phyloP scores from a whole-genome alignment of 2,329 filamentous ascomycete genomes.

The Metarhizium brunneum region DNA sequence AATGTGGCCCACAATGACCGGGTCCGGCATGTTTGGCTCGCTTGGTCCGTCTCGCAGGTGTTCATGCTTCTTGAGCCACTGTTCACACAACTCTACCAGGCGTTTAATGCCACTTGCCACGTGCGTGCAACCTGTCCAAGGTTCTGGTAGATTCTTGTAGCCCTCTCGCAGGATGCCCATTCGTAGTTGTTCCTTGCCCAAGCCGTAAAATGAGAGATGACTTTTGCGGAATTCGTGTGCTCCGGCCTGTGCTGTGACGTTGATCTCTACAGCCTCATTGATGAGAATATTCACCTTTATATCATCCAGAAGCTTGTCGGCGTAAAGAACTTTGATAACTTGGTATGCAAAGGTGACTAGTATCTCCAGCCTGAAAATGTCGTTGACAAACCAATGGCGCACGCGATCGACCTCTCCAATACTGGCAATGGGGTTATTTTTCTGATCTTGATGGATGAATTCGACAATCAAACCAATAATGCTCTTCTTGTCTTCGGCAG shows the following conservation, averaged over 20 bases:
- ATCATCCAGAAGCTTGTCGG: conserved; percentile 48
- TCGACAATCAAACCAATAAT: conserved; percentile 67
- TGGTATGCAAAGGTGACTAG: conserved; percentile 74
- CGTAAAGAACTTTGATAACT: conserved; percentile 63
- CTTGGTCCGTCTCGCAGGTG: conserved; percentile 21
- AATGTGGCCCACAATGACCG: conserved; percentile 33
- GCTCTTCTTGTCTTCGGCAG: conserved; percentile 54
- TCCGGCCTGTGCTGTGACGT: conserved; percentile 44
- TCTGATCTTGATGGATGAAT: conserved; percentile 67
- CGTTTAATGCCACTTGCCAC: conserved; percentile 54
- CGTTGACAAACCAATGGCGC: conserved; percentile 78
- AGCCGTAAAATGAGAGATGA: conserved; percentile 63
- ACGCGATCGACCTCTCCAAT: conserved; percentile 68
- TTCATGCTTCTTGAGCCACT: conserved; percentile 43
- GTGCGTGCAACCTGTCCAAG: conserved; percentile 72
- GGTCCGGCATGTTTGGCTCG: conserved; percentile 24
- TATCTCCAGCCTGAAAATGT: conserved; percentile 61
- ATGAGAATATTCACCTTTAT: conserved; percentile 44
- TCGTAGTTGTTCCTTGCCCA: conserved; percentile 56
- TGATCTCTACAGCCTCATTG: conserved; percentile 57
- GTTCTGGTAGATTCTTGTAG: conserved; percentile 63
- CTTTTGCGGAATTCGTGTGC: conserved; percentile 66
- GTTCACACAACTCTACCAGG: conserved; percentile 46
- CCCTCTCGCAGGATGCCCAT: conserved; percentile 53
- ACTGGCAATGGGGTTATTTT: conserved; percentile 54